Evolutionary conservation across 163 green algal species (phyloP).

Genomic region (Botryococcus braunii): DNA sequence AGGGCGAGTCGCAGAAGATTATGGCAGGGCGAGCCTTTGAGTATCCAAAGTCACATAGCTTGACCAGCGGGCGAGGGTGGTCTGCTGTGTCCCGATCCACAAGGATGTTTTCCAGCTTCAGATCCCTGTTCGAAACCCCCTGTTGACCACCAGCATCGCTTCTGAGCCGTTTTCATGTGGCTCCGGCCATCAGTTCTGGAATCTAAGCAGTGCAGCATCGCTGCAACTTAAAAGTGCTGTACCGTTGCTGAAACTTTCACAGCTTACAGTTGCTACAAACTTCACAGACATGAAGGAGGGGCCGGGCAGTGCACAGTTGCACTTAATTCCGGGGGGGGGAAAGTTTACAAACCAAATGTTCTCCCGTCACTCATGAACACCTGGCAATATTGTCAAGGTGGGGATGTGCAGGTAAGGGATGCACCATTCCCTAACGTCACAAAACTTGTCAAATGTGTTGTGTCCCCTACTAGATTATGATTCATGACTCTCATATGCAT

Average conservation of each 20-base stretch:
- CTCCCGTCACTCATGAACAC: no score
- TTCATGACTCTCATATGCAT: no score
- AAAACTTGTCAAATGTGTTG: no score
- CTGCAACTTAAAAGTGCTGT: neutral
- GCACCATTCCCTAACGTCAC: no score
- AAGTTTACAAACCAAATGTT: no score
- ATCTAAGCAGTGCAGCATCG: neutral
- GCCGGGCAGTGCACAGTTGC: no score
- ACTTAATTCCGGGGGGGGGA: no score
- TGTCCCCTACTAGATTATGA: no score
- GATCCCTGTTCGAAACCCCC: slow-evolving; percentile 69
- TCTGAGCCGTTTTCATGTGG: neutral
- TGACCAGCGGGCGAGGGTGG: slow-evolving; percentile 78
- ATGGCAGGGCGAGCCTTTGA: no score
- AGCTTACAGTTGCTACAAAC: neutral
- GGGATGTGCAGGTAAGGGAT: no score
- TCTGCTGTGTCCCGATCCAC: slow-evolving; percentile 61
- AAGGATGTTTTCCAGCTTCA: slow-evolving; percentile 80
- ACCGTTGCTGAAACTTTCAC: neutral
- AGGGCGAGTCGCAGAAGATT: no score
- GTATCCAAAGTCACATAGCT: slow-evolving; percentile 94
- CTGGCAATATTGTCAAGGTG: no score
- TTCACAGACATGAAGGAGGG: neutral
- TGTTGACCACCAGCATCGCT: slow-evolving; percentile 2
- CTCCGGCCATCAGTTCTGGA: neutral